These are phyloP conservation scores for Saccharomyces hybrid DNA, from an alignment of 1,139 yeast species.

Conservation along the genomic window DNA sequence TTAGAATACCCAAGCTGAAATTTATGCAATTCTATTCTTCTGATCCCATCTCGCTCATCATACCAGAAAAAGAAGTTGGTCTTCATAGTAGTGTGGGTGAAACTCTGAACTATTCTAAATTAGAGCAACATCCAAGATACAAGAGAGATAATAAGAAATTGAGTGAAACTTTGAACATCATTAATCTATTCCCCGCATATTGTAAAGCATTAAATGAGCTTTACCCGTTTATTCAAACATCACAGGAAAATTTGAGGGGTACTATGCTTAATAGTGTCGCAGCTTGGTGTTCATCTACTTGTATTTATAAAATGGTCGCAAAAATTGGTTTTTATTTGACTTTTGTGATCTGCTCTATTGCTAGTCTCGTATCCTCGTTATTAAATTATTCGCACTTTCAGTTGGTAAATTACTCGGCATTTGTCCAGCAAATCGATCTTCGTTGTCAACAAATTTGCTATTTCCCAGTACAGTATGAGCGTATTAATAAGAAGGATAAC, in stretches of 20 bases:
- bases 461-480: constrained; percentile 74
- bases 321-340: constrained; percentile 7
- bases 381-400: constrained; percentile 34
- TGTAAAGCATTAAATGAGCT: constrained; percentile 15
- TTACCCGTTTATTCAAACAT: constrained; percentile 11
- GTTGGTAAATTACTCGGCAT: constrained; percentile 47
- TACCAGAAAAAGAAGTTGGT: constrained; percentile 34
- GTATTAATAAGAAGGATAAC: constrained; percentile 30
- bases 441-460: constrained; percentile 70
- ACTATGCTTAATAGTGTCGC: background rate
- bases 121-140: constrained; percentile 27
- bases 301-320: constrained; percentile 1
- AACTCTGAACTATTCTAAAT: constrained; percentile 28
- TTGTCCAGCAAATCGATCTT: constrained; percentile 71
- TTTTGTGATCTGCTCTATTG: constrained; percentile 26
- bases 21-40: constrained; percentile 76
- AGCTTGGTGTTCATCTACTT: background rate
- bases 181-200: constrained; percentile 24
- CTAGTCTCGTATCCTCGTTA: constrained; percentile 34
- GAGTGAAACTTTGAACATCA: constrained; percentile 20
- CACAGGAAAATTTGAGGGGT: background rate
- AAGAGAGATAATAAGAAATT: constrained; percentile 12
- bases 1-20: constrained; percentile 65
- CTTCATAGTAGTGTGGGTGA: constrained; percentile 19
- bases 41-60: constrained; percentile 61